Evolutionary conservation across 169 alveolate species (phyloP).

Genomic region (Plasmodium reichenowi): DNA sequence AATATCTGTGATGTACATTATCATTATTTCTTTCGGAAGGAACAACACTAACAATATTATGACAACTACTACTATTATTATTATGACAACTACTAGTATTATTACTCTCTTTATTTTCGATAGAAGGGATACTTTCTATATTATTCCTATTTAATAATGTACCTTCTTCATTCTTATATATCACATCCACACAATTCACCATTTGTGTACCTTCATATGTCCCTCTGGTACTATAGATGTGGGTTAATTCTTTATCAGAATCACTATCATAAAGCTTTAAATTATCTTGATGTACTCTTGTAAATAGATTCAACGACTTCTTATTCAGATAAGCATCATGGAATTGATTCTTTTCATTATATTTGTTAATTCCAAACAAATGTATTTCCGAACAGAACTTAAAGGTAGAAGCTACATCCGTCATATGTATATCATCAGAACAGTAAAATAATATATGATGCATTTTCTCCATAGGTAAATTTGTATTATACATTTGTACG

Average conservation of each 20-base stretch:
- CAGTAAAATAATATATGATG: slow-evolving; percentile 33
- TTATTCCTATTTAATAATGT: no score
- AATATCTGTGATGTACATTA: no score
- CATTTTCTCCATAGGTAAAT: slow-evolving; percentile 26
- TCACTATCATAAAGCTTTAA: slow-evolving; percentile 15
- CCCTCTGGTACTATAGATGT: slow-evolving; percentile 1
- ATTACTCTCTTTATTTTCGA: no score
- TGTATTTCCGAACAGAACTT: slow-evolving; percentile 56
- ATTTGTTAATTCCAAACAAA: slow-evolving; percentile 20
- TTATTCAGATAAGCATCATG: slow-evolving; percentile 26
- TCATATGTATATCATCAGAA: not conserved
- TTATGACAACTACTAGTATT: no score
- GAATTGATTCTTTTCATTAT: slow-evolving; percentile 13
- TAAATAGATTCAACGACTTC: slow-evolving; percentile 10
- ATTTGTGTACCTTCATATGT: not conserved
- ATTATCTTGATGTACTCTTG: not conserved
- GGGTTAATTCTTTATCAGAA: slow-evolving; percentile 13
- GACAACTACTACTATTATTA: no score
- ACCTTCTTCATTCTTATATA: not conserved
- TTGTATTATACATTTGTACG: slow-evolving; percentile 31
- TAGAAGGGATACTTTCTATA: no score
- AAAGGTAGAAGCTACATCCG: not conserved
- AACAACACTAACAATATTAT: no score
- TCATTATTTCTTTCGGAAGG: no score
- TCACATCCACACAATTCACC: slow-evolving; percentile 12